Percentiles rank a stretch among this genome's conserved stretches.
phyloP scores from a whole-genome alignment of 192 early-diverging fungal species.

The Umbelopsis ramanniana region DNA sequence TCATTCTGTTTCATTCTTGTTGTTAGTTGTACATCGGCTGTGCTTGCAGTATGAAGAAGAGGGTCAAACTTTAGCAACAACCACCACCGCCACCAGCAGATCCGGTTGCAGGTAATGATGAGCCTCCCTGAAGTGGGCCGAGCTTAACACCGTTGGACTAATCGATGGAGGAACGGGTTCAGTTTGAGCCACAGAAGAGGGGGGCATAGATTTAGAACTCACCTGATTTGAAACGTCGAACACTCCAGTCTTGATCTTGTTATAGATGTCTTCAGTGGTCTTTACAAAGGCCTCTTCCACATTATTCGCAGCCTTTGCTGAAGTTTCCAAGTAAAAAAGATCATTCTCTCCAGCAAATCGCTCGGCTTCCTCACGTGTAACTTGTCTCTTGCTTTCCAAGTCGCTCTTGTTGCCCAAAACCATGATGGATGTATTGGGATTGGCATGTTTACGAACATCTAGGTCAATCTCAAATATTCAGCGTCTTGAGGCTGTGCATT shows the following conservation, averaged over 20 bases:
- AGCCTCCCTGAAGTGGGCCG: slow-evolving; percentile 3
- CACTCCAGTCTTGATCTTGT: slow-evolving; percentile 77
- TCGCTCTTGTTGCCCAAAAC: slow-evolving; percentile 94
- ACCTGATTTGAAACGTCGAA: slow-evolving; percentile 75
- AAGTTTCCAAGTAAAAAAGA: slow-evolving; percentile 90
- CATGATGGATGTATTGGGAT: slow-evolving; percentile 87
- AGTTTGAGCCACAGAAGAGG: neutral
- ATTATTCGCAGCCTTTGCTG: slow-evolving; percentile 86
- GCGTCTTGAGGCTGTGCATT: neutral
- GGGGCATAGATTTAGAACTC: neutral
- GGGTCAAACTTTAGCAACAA: neutral
- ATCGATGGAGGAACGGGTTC: neutral
- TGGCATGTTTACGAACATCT: slow-evolving; percentile 88
- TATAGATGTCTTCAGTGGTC: slow-evolving; percentile 79
- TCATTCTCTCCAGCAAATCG: slow-evolving; percentile 85
- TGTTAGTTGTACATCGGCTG: slow-evolving; percentile 2
- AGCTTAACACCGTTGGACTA: slow-evolving; percentile 20
- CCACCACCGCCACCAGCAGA: slow-evolving; percentile 16
- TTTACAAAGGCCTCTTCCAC: slow-evolving; percentile 84
- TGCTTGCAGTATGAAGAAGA: neutral
- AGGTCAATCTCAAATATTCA: neutral
- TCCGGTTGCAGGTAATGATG: neutral
- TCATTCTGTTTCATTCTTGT: neutral
- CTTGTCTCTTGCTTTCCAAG: slow-evolving; percentile 72
- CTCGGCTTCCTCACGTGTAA: slow-evolving; percentile 86